These are phyloP conservation scores for Rhytidhysteron rufulum DNA, from an alignment of 2,329 filamentous ascomycete species.

Conservation along the genomic window DNA sequence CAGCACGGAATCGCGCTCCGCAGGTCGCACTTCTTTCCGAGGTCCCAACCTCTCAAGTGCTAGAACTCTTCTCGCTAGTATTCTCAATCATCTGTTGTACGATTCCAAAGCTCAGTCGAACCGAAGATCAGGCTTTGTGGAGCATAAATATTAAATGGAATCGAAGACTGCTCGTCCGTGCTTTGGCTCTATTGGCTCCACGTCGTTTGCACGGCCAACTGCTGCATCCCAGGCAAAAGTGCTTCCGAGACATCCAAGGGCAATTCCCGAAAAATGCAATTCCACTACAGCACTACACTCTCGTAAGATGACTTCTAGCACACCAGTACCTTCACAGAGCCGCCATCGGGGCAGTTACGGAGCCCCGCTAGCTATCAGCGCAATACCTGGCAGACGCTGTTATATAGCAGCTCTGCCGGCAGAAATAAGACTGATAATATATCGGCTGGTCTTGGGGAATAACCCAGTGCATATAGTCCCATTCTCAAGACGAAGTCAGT, in stretches of 20 bases:
- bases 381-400: neutral
- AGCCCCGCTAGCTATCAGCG: constrained; percentile 1
- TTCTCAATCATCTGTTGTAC: neutral
- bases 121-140: neutral
- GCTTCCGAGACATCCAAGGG: too few species aligned
- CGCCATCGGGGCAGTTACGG: too few species aligned
- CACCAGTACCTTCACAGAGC: too few species aligned
- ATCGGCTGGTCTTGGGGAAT: neutral
- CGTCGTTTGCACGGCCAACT: neutral
- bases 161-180: neutral
- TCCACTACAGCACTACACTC: too few species aligned
- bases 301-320: too few species aligned
- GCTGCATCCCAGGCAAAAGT: neutral
- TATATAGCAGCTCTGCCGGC: neutral
- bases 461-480: neutral
- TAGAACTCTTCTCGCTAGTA: too few species aligned
- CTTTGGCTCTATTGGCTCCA: neutral
- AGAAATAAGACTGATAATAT: constrained; percentile 1
- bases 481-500: neutral
- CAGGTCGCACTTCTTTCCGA: neutral
- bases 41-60: neutral
- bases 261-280: too few species aligned
- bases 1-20: neutral
- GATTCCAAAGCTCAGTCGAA: neutral
- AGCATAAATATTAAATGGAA: neutral